phyloP scores from a whole-genome alignment of 2,329 filamentous ascomycete genomes.

The Cladosporium velox region DNA sequence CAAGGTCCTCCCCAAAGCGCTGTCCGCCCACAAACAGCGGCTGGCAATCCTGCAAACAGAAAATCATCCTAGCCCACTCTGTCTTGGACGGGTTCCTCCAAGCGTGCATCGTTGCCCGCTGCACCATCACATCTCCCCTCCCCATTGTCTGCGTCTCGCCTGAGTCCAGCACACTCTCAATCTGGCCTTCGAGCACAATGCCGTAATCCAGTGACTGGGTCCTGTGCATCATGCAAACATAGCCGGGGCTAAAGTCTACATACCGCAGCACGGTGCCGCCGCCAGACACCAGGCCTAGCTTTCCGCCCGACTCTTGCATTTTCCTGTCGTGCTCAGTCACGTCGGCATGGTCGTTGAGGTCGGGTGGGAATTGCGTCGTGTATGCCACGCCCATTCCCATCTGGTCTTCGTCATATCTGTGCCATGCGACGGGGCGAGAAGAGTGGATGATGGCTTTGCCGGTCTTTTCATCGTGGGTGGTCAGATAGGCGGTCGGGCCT shows the following conservation, averaged over 20 bases:
- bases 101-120: constrained; percentile 42
- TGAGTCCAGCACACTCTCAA: constrained; percentile 38
- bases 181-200: constrained; percentile 40
- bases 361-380: constrained; percentile 53
- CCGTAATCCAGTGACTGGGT: constrained; percentile 42
- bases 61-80: constrained; percentile 39
- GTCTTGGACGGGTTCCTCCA: constrained; percentile 35
- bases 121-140: constrained; percentile 41
- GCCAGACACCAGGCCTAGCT: constrained; percentile 54
- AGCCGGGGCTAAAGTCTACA: constrained; percentile 40
- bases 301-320: constrained; percentile 39
- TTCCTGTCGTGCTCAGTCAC: constrained; percentile 49
- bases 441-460: constrained; percentile 40
- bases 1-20: constrained; percentile 34
- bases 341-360: constrained; percentile 51
- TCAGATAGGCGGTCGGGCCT: constrained; percentile 38
- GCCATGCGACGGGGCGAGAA: constrained; percentile 35
- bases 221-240: constrained; percentile 41
- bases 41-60: constrained; percentile 36
- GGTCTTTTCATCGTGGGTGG: constrained; percentile 35
- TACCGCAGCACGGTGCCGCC: constrained; percentile 51
- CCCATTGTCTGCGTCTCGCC: constrained; percentile 39
- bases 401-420: constrained; percentile 44
- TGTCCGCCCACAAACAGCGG: constrained; percentile 32
- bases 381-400: constrained; percentile 55